phyloP scores from a whole-genome alignment of 1,139 yeast genomes.

The Suhomyces atakaporum region DNA sequence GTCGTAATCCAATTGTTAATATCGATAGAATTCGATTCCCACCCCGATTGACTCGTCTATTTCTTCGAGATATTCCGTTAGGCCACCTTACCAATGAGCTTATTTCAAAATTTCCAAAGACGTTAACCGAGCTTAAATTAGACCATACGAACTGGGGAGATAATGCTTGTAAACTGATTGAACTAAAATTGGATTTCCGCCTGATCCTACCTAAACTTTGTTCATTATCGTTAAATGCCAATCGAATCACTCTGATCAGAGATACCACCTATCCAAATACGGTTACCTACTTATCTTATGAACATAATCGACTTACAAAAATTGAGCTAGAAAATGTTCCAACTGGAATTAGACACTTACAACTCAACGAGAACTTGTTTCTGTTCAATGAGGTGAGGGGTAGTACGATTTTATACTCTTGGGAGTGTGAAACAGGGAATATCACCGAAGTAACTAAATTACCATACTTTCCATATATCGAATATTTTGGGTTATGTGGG shows the following conservation, averaged over 20 bases:
- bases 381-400: slow-evolving; percentile 6
- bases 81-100: slow-evolving; percentile 10
- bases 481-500: slow-evolving; percentile 15
- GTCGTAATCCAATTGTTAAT: slow-evolving; percentile 16
- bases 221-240: slow-evolving; percentile 10
- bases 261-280: slow-evolving; percentile 9
- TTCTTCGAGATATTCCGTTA: slow-evolving; percentile 12
- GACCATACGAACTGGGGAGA: slow-evolving; percentile 9
- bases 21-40: slow-evolving; percentile 14
- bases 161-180: background rate
- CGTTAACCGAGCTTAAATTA: slow-evolving; percentile 11
- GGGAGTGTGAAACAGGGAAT: slow-evolving; percentile 2
- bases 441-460: slow-evolving; percentile 7
- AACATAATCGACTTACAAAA: slow-evolving; percentile 9
- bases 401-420: slow-evolving; percentile 5
- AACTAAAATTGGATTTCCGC: slow-evolving; percentile 6
- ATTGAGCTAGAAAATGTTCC: slow-evolving; percentile 14
- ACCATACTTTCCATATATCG: slow-evolving; percentile 16
- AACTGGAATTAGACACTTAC: slow-evolving; percentile 12
- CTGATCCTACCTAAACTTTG: slow-evolving; percentile 5
- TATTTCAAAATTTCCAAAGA: slow-evolving; percentile 11
- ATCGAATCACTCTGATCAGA: slow-evolving; percentile 9
- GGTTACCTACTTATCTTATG: slow-evolving; percentile 10
- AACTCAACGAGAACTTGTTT: slow-evolving; percentile 12
- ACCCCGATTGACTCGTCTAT: slow-evolving; percentile 10